A percentile compares a stretch with the other conserved stretches of the same genome.
phyloP scores from a whole-genome alignment of 768 basidiomycete genomes.

The Boletus pseudopeckii region DNA sequence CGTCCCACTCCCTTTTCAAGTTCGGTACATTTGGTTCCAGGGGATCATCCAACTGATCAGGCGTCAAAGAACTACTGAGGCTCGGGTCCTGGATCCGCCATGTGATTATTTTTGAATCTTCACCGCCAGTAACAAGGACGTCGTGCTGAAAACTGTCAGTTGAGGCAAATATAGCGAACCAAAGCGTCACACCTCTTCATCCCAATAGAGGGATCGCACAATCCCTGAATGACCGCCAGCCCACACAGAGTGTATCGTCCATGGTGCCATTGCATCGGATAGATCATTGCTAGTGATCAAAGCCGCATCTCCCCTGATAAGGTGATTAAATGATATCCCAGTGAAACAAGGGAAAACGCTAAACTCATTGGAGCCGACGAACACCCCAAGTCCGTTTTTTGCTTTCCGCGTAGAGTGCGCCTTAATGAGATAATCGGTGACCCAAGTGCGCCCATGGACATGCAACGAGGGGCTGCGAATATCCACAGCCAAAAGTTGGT shows the following conservation, averaged over 20 bases:
- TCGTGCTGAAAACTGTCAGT: conserved; percentile 32
- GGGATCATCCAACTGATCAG: conserved; percentile 4
- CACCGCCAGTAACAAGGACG: conserved; percentile 47
- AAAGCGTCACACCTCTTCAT: conserved; percentile 42
- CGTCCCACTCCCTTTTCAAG: conserved; percentile 27
- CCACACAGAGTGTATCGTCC: conserved; percentile 53
- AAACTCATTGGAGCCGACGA: conserved; percentile 75
- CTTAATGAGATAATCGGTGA: conserved; percentile 73
- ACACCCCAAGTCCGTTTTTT: conserved; percentile 44
- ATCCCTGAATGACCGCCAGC: conserved; percentile 53
- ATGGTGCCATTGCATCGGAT: conserved; percentile 37
- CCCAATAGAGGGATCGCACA: conserved; percentile 55
- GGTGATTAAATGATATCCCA: neutral
- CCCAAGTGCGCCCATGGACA: conserved; percentile 56
- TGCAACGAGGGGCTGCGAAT: conserved; percentile 66
- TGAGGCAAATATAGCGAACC: neutral
- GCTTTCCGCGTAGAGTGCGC: conserved; percentile 34
- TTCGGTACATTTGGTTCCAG: conserved; percentile 10
- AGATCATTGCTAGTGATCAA: conserved; percentile 46
- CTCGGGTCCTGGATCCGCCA: conserved; percentile 33
- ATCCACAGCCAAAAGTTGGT: conserved; percentile 52
- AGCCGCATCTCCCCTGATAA: conserved; percentile 53
- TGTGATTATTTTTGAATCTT: conserved; percentile 45
- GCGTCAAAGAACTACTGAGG: neutral
- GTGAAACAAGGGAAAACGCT: conserved; percentile 11